Evolutionary conservation across 129 eudicot species (phyloP).

Genomic region (Pittosporum tobira): DNA sequence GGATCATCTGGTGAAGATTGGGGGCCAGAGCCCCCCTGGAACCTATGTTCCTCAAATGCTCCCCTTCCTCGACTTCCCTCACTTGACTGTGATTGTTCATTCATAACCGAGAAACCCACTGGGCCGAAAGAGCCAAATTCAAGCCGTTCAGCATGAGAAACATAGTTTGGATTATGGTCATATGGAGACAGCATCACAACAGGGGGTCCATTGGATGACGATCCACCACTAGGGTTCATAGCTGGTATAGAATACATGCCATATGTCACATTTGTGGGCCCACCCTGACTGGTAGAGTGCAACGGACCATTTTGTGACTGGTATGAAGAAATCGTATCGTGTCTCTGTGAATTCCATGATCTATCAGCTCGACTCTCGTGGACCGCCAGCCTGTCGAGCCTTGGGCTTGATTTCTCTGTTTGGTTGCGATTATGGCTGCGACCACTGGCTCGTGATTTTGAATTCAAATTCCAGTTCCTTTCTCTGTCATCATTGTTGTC

Average conservation of each 20-base stretch:
- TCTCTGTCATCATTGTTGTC: slow-evolving; percentile 69
- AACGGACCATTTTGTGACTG: slow-evolving; percentile 59
- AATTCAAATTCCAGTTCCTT: slow-evolving; percentile 55
- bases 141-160: slow-evolving; percentile 55
- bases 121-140: slow-evolving; percentile 73
- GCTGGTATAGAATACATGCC: slow-evolving; percentile 52
- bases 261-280: slow-evolving; percentile 44
- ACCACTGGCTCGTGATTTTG: slow-evolving; percentile 55
- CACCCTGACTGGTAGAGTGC: slow-evolving; percentile 48
- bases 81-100: slow-evolving; percentile 36
- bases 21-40: slow-evolving; percentile 34
- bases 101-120: slow-evolving; percentile 32
- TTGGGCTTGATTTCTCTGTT: slow-evolving; percentile 48
- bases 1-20: slow-evolving; percentile 76
- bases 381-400: slow-evolving; percentile 44
- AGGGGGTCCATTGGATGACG: slow-evolving; percentile 62
- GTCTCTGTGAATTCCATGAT: slow-evolving; percentile 51
- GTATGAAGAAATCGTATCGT: slow-evolving; percentile 47
- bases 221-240: slow-evolving; percentile 46
- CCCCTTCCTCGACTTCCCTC: slow-evolving; percentile 44
- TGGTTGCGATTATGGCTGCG: slow-evolving; percentile 67
- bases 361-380: slow-evolving; percentile 53
- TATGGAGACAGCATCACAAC: slow-evolving; percentile 72
- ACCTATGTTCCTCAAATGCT: slow-evolving; percentile 51
- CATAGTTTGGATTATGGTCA: slow-evolving; percentile 53